A percentile compares a stretch with the other conserved stretches of the same genome.
Evolutionary conservation across 208 protist genomes (phyloP).

Genomic region (Trypanosoma melophagium): DNA sequence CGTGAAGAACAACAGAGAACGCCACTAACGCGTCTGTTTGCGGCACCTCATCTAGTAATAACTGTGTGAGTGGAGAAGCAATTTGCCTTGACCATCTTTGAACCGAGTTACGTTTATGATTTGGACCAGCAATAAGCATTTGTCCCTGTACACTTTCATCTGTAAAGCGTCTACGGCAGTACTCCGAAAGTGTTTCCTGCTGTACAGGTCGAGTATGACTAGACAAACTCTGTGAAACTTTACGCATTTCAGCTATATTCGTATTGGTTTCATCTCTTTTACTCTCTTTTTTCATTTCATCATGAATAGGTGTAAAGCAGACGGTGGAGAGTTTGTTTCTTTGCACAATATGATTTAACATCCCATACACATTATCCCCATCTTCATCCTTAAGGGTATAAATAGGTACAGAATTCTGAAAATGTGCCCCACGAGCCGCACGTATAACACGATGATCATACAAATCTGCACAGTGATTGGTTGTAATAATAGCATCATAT

Average conservation of each 20-base stretch:
- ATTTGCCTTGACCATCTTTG: constrained; percentile 46
- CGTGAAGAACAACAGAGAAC: constrained; percentile 71
- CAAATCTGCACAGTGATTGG: constrained; percentile 87
- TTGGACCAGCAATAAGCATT: constrained; percentile 80
- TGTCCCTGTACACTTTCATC: constrained; percentile 46
- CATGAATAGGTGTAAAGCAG: constrained; percentile 55
- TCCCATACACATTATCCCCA: constrained; percentile 83
- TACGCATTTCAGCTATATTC: neutral
- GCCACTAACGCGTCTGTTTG: constrained; percentile 60
- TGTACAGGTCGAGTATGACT: neutral
- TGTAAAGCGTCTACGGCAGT: constrained; percentile 63
- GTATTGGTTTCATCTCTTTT: neutral
- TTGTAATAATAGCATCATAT: constrained; percentile 85
- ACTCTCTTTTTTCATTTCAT: constrained; percentile 21
- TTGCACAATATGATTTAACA: constrained; percentile 83
- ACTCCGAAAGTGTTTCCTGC: constrained; percentile 38
- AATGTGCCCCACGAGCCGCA: constrained; percentile 84
- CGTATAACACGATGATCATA: constrained; percentile 89
- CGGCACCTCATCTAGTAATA: constrained; percentile 64
- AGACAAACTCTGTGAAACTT: neutral
- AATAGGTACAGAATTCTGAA: constrained; percentile 79
- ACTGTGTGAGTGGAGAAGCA: constrained; percentile 46
- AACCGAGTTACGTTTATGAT: constrained; percentile 81
- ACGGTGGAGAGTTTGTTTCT: constrained; percentile 79
- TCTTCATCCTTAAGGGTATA: constrained; percentile 85